Evolutionary conservation across 305 asterid genomes (phyloP).

Genomic region (Nicotiana rustica): DNA sequence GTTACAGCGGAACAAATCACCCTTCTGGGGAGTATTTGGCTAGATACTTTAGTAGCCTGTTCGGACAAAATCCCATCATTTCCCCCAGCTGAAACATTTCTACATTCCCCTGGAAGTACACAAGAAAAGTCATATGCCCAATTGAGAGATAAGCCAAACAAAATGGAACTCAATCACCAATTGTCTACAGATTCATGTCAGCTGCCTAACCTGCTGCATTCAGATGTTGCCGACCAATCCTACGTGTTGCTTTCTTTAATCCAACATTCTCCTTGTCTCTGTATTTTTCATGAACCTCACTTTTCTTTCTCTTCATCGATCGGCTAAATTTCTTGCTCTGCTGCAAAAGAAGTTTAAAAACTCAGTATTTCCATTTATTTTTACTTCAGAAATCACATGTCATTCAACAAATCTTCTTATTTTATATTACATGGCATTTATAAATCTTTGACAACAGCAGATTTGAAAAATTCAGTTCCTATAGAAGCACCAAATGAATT

Average conservation of each 20-base stretch:
- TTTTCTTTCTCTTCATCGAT: conserved; percentile 19
- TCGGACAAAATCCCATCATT: conserved; percentile 35
- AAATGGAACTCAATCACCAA: conserved; percentile 1
- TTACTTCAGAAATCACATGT: conserved; percentile 31
- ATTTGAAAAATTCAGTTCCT: conserved; percentile 18
- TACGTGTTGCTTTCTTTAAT: conserved; percentile 52
- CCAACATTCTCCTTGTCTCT: conserved; percentile 42
- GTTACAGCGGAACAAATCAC: conserved; percentile 43
- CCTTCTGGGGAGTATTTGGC: conserved; percentile 34
- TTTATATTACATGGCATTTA: not conserved
- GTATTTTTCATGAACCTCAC: conserved; percentile 42
- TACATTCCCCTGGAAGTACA: conserved; percentile 38
- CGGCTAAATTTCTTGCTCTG: conserved; percentile 22
- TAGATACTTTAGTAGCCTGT: conserved; percentile 33
- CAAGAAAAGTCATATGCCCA: conserved; percentile 8
- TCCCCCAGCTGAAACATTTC: conserved; percentile 30
- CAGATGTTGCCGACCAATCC: conserved; percentile 43
- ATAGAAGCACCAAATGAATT: conserved; percentile 22
- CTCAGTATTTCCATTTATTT: conserved; percentile 19
- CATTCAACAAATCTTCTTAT: not conserved
- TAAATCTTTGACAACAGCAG: conserved; percentile 10
- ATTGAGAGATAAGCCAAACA: conserved; percentile 19
- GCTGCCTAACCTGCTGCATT: conserved; percentile 57
- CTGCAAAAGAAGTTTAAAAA: conserved; percentile 12
- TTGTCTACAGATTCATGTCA: not conserved